Percentiles rank a stretch among this genome's conserved stretches.
These are phyloP conservation scores for Anthracocystis walkeri DNA, from an alignment of 1,284 basidiomycete species.

Conservation along the genomic window DNA sequence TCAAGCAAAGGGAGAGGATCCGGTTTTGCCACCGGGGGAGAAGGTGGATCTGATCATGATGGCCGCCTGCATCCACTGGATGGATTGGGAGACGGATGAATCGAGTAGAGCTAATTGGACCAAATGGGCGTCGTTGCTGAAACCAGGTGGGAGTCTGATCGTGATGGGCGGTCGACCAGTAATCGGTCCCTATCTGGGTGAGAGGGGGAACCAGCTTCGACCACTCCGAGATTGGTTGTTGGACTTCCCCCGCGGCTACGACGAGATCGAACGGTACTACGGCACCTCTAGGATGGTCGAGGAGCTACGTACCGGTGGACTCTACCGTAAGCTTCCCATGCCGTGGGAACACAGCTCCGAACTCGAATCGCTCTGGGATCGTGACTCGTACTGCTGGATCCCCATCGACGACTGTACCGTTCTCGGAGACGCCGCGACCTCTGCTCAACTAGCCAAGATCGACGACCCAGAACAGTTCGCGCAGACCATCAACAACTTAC, in stretches of 20 bases:
- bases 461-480: conserved; percentile 28
- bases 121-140: conserved; percentile 39
- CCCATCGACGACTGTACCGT: conserved; percentile 47
- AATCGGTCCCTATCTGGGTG: conserved; percentile 40
- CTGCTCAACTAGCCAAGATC: conserved; percentile 17
- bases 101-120: conserved; percentile 29
- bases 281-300: conserved; percentile 1
- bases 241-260: conserved; percentile 28
- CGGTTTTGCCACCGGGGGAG: conserved; percentile 34
- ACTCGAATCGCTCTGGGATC: conserved; percentile 38
- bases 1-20: conserved; percentile 34
- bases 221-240: conserved; percentile 46
- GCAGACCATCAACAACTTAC: conserved; percentile 16
- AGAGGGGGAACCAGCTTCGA: conserved; percentile 33
- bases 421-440: conserved; percentile 32
- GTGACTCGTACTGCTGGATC: conserved; percentile 36
- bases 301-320: conserved; percentile 23
- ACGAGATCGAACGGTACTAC: conserved; percentile 30
- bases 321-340: conserved; percentile 44
- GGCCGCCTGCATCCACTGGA: conserved; percentile 50
- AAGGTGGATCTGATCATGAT: conserved; percentile 51
- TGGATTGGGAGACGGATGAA: conserved; percentile 41
- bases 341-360: conserved; percentile 32
- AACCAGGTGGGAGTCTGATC: conserved; percentile 44
- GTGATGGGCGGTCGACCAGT: conserved; percentile 34